Percentiles rank a stretch among this genome's conserved stretches.
Evolutionary conservation across 2,329 filamentous ascomycete genomes (phyloP).

Genomic region (Talaromyces piceae): DNA sequence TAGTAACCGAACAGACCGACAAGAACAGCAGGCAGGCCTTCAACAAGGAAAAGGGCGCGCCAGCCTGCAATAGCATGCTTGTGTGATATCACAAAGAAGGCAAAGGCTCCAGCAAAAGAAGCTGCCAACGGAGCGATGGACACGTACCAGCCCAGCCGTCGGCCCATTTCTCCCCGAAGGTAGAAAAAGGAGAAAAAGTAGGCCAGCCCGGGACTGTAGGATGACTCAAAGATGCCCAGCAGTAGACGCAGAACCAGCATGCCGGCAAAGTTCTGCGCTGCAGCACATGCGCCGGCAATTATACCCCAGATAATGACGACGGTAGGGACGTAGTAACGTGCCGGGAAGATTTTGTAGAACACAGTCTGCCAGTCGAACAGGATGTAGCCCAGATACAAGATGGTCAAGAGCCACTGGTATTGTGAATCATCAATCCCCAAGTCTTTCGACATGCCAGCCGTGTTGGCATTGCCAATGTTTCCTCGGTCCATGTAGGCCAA

Average conservation of each 20-base stretch:
- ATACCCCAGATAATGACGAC: neutral
- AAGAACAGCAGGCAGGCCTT: constrained; percentile 40
- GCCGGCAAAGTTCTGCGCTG: constrained; percentile 37
- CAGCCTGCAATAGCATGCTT: constrained; percentile 35
- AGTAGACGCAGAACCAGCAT: constrained; percentile 44
- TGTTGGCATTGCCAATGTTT: no score
- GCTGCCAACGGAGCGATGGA: constrained; percentile 62
- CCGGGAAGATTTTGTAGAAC: constrained; percentile 37
- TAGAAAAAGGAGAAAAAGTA: constrained; percentile 54
- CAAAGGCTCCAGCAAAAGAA: constrained; percentile 64
- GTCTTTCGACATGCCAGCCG: constrained; percentile 32
- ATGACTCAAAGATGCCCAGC: constrained; percentile 32
- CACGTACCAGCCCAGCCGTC: constrained; percentile 51
- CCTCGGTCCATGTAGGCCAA: no score
- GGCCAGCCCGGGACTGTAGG: constrained; percentile 38
- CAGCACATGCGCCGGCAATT: constrained; percentile 14
- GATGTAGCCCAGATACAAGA: constrained; percentile 46
- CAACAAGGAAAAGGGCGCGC: constrained; percentile 46
- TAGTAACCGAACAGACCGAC: constrained; percentile 38
- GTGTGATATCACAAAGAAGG: constrained; percentile 57
- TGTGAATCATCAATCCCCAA: constrained; percentile 35
- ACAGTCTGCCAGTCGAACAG: constrained; percentile 36
- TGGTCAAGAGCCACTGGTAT: constrained; percentile 28
- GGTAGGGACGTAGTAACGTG: constrained; percentile 34
- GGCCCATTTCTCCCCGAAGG: constrained; percentile 48